Evolutionary conservation across 2,329 filamentous ascomycete species (phyloP).

Genomic region (Botrytis cinerea): DNA sequence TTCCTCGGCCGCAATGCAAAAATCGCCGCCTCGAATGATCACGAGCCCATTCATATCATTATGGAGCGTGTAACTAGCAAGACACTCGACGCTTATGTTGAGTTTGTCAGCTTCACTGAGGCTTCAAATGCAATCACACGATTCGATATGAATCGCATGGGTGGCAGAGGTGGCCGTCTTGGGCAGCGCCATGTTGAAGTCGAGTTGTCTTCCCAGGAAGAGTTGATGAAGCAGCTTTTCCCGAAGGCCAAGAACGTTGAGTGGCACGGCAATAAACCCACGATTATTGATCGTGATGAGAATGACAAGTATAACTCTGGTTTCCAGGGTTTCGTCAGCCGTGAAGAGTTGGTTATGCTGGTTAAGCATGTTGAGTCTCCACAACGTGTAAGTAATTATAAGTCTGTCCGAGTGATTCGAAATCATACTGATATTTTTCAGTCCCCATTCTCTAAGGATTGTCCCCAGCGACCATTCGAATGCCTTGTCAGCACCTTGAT

Average conservation of each 20-base stretch:
- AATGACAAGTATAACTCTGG: constrained; percentile 48
- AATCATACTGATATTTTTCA: constrained; percentile 39
- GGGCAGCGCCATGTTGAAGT: constrained; percentile 60
- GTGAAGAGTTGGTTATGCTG: constrained; percentile 65
- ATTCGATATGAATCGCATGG: constrained; percentile 45
- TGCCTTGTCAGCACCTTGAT: constrained; percentile 60
- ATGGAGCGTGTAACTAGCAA: constrained; percentile 65
- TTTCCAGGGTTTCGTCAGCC: constrained; percentile 61
- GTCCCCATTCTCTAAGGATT: constrained; percentile 61
- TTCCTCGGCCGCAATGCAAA: constrained; percentile 60
- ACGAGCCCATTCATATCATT: constrained; percentile 62
- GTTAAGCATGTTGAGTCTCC: constrained; percentile 64
- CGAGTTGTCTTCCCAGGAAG: constrained; percentile 56
- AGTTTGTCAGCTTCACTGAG: constrained; percentile 55
- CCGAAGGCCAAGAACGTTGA: constrained; percentile 56
- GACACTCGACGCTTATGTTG: constrained; percentile 62
- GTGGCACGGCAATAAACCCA: constrained; percentile 54
- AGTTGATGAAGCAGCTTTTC: constrained; percentile 64
- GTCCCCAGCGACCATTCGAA: constrained; percentile 66
- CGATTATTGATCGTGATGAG: constrained; percentile 44
- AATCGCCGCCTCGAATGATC: constrained; percentile 52
- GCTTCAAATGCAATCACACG: constrained; percentile 56
- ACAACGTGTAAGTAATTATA: constrained; percentile 55
- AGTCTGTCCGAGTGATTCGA: neutral
- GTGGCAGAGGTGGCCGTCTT: constrained; percentile 50